Percentiles rank a stretch among this genome's conserved stretches.
These are phyloP conservation scores for Globisporangium orthogonon DNA, from an alignment of 352 stramenopile genomes.

Conservation along the genomic window DNA sequence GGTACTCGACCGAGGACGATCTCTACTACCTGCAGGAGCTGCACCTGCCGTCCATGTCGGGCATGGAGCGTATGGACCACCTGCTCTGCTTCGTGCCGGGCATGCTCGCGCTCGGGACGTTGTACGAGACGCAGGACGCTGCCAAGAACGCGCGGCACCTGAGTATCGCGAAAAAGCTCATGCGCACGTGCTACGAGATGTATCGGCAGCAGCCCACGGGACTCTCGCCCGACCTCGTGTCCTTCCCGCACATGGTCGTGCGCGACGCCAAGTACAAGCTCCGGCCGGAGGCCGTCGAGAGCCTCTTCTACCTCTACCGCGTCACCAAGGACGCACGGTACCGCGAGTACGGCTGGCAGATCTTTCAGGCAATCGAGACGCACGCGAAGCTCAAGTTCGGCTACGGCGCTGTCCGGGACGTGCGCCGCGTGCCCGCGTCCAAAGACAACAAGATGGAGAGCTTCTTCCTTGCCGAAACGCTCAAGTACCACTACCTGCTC, in stretches of 20 bases:
- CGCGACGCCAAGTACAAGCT: constrained; percentile 89
- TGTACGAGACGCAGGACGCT: constrained; percentile 46
- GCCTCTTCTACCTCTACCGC: constrained; percentile 94
- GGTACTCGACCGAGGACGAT: constrained; percentile 44
- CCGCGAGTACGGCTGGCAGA: constrained; percentile 93
- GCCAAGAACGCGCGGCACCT: constrained; percentile 80
- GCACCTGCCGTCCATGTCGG: constrained; percentile 31
- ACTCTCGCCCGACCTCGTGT: constrained; percentile 91
- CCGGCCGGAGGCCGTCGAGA: constrained; percentile 94
- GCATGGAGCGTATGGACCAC: constrained; percentile 92
- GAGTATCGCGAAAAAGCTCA: constrained; percentile 85
- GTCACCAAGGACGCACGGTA: constrained; percentile 93
- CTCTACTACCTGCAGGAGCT: constrained; percentile 72
- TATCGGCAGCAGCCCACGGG: constrained; percentile 90
- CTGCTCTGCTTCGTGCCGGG: constrained; percentile 95
- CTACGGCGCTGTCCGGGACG: constrained; percentile 74
- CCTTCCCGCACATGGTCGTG: constrained; percentile 69
- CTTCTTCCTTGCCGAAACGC: constrained; percentile 98
- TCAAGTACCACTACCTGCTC: constrained; percentile 98
- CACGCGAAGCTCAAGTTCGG: constrained; percentile 87
- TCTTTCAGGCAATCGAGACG: constrained; percentile 92
- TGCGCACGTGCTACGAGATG: constrained; percentile 93
- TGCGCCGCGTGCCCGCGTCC: constrained; percentile 30
- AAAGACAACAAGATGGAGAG: constrained; percentile 97
- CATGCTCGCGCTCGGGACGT: constrained; percentile 90